Evolutionary conservation across 371 early-diverging fungal species (phyloP).

Genomic region (Mortierella sp.): DNA sequence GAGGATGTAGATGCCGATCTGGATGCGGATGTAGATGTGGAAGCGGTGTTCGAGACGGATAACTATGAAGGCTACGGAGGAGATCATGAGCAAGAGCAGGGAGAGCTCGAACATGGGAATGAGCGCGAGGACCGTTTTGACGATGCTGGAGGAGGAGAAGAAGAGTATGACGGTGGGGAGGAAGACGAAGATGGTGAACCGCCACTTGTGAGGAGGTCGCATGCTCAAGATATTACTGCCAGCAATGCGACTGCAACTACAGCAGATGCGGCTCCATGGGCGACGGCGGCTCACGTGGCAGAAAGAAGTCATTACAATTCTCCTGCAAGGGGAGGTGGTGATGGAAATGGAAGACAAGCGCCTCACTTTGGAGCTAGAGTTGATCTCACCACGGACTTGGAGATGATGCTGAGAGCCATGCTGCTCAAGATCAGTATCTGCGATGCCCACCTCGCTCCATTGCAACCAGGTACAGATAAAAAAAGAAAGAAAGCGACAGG

Average conservation of each 20-base stretch:
- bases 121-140: no score
- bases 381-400: conserved; percentile 31
- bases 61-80: background rate
- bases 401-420: conserved; percentile 38
- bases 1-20: background rate
- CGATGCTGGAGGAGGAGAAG: conserved; percentile 13
- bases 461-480: conserved; percentile 14
- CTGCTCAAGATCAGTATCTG: conserved; percentile 41
- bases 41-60: background rate
- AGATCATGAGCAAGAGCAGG: background rate
- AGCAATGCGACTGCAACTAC: background rate
- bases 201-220: conserved; percentile 5
- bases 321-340: background rate
- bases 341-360: background rate
- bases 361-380: conserved; percentile 19
- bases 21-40: no score
- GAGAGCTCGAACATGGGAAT: background rate
- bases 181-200: conserved; percentile 13
- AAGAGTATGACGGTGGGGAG: conserved; percentile 1
- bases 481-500: background rate
- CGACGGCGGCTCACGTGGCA: background rate
- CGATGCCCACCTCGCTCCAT: conserved; percentile 21
- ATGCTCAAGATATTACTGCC: background rate
- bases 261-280: background rate
- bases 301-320: background rate